A percentile compares a stretch with the other conserved stretches of the same genome.
phyloP scores from a whole-genome alignment of 73 alveolate species.

The Effrenium voratum region DNA sequence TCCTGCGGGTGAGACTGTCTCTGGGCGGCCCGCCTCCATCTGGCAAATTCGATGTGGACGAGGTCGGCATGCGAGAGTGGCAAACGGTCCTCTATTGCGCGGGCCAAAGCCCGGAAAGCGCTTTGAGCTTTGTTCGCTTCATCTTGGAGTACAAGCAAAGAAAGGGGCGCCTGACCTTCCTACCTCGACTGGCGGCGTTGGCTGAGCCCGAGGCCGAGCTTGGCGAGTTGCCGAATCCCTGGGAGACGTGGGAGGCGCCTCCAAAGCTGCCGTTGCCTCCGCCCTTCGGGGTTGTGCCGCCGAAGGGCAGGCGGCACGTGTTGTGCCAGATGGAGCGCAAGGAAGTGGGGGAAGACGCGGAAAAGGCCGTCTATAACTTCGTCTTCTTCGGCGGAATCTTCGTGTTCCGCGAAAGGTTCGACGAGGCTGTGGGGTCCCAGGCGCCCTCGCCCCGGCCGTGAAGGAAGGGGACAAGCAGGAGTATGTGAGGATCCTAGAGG shows the following conservation, averaged over 20 bases:
- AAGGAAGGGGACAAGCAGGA: neutral
- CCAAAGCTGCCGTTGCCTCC: neutral
- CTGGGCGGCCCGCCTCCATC: neutral
- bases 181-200: neutral
- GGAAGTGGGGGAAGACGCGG: neutral
- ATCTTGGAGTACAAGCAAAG: neutral
- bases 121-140: neutral
- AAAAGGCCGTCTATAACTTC: neutral
- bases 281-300: slow-evolving; percentile 20
- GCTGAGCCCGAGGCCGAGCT: neutral
- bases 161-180: neutral
- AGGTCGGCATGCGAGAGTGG: neutral
- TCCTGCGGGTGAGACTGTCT: neutral
- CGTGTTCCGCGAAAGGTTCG: neutral
- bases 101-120: neutral
- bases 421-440: neutral
- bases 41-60: neutral
- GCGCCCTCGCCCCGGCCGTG: neutral
- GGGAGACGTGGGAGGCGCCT: neutral
- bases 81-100: neutral
- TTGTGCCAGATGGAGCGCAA: neutral
- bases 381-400: neutral
- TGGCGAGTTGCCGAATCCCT: neutral
- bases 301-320: slow-evolving; percentile 20
- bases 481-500: neutral